These are phyloP conservation scores for Bassia scoparia DNA, from an alignment of 148 eudicot species.

Conservation along the genomic window DNA sequence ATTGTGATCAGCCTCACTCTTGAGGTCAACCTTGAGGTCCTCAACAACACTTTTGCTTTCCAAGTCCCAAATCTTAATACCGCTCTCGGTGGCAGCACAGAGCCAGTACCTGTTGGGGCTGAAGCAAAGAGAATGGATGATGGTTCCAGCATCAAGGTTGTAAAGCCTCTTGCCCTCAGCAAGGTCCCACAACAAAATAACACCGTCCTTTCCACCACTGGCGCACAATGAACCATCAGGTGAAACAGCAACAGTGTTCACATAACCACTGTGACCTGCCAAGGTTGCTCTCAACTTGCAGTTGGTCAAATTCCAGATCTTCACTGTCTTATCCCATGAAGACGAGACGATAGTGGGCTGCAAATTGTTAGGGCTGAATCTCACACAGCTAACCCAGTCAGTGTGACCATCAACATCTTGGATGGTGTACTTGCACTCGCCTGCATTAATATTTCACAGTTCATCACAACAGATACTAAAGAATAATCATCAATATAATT, in stretches of 20 bases:
- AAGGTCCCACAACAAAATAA: constrained; percentile 77
- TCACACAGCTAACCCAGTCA: constrained; percentile 87
- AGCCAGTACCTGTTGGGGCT: constrained; percentile 97
- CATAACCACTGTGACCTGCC: constrained; percentile 69
- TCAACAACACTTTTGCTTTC: constrained; percentile 76
- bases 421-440: constrained; percentile 89
- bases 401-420: constrained; percentile 62
- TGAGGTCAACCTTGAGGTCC: constrained; percentile 74
- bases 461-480: not conserved
- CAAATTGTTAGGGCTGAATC: constrained; percentile 66
- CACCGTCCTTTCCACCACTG: constrained; percentile 84
- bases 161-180: constrained; percentile 82
- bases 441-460: constrained; percentile 3
- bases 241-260: constrained; percentile 82
- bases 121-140: constrained; percentile 77
- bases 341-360: constrained; percentile 74
- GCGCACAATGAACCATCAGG: constrained; percentile 90
- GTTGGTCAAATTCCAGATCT: constrained; percentile 82
- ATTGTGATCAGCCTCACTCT: constrained; percentile 57
- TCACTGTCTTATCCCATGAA: constrained; percentile 84
- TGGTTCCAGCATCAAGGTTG: constrained; percentile 59
- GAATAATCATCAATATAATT: not conserved
- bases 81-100: constrained; percentile 76
- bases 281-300: constrained; percentile 70
- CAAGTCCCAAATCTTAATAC: constrained; percentile 88